A percentile compares a stretch with the other conserved stretches of the same genome.
These are phyloP conservation scores for Luvunga scandens DNA, from an alignment of 345 rosid genomes.

Conservation along the genomic window DNA sequence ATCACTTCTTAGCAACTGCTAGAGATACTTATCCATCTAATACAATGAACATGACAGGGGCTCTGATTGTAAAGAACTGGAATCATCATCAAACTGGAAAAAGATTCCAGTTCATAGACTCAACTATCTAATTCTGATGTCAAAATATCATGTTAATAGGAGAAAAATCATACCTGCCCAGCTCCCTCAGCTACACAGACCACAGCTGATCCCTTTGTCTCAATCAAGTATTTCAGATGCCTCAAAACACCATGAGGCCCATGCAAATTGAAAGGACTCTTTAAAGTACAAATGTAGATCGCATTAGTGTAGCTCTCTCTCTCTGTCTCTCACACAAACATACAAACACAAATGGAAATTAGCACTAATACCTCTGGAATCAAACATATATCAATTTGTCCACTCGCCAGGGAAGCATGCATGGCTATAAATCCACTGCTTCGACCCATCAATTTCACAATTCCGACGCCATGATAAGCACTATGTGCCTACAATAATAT, in stretches of 20 bases:
- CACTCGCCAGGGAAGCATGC: conserved; percentile 98
- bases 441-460: conserved; percentile 99
- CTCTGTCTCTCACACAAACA: not conserved
- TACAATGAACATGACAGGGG: not conserved
- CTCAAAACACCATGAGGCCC: conserved; percentile 90
- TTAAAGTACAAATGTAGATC: conserved; percentile 12
- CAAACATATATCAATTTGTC: conserved; percentile 94
- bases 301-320: conserved; percentile 7
- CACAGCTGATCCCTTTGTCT: conserved; percentile 97
- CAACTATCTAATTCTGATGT: not conserved
- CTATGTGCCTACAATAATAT: conserved; percentile 70
- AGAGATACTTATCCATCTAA: not conserved
- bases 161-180: conserved; percentile 66
- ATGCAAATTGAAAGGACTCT: conserved; percentile 83
- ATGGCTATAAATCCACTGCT: conserved; percentile 95
- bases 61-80: not conserved
- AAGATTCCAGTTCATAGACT: not conserved
- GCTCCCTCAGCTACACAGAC: conserved; percentile 99
- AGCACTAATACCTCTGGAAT: conserved; percentile 81
- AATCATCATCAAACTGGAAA: not conserved
- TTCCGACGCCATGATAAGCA: conserved; percentile 92
- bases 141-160: not conserved
- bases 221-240: conserved; percentile 85
- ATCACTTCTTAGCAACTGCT: not conserved
- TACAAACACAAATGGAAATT: not conserved